These are phyloP conservation scores for Coniochaeta sp. DNA, from an alignment of 2,329 filamentous ascomycete genomes.

Conservation along the genomic window DNA sequence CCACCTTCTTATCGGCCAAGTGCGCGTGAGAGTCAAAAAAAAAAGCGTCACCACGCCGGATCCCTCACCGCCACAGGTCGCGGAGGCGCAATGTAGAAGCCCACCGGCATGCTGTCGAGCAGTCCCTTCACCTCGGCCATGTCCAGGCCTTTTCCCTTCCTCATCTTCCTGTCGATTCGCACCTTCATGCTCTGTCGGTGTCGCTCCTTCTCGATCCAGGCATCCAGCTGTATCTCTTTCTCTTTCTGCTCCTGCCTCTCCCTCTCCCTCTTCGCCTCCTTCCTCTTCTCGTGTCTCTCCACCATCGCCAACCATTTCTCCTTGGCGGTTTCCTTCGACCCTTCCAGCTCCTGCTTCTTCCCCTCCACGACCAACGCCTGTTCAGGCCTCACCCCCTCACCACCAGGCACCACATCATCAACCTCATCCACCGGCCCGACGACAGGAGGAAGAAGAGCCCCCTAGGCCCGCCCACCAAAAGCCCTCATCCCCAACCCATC, in stretches of 20 bases:
- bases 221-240: neutral
- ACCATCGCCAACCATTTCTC: neutral
- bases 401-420: no score
- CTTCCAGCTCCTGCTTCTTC: neutral
- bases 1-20: no score
- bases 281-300: neutral
- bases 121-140: neutral
- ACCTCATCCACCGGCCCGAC: neutral
- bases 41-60: neutral
- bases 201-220: neutral
- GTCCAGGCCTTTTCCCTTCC: neutral
- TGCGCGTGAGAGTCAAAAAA: neutral
- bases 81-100: neutral
- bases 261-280: neutral
- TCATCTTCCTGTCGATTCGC: neutral
- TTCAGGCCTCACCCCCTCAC: no score
- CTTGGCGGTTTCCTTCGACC: no score
- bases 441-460: neutral
- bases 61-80: neutral
- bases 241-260: neutral
- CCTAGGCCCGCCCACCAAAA: slow-evolving; percentile 18
- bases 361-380: no score
- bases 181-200: neutral
- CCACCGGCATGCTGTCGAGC: neutral
- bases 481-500: slow-evolving; percentile 41